Conservation (phyloP, 768 basidiomycete species). For the Candolleomyces aberdarensis region DNA sequence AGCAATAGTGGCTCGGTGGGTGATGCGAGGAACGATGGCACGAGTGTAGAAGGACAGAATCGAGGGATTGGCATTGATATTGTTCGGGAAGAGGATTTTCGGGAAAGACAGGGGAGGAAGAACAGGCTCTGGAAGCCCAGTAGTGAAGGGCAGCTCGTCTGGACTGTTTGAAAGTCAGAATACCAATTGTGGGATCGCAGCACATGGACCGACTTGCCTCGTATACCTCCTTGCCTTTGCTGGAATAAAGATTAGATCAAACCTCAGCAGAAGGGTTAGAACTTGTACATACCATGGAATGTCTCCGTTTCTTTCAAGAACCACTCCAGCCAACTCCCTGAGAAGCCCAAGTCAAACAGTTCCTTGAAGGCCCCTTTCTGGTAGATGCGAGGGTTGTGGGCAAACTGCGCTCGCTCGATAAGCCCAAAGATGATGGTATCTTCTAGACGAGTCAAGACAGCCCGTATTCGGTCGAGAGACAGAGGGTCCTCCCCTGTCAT, state of each 20-base stretch:
- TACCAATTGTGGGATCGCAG: neutral
- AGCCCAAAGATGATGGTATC: constrained; percentile 98
- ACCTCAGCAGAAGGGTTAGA: constrained; percentile 3
- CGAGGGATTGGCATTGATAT: constrained; percentile 80
- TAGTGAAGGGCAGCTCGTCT: constrained; percentile 96
- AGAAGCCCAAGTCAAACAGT: constrained; percentile 67
- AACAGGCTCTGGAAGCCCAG: constrained; percentile 76
- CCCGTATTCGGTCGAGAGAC: constrained; percentile 84
- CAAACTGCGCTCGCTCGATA: constrained; percentile 97
- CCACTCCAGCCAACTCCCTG: constrained; percentile 96
- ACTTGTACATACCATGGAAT: constrained; percentile 77
- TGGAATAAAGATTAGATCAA: constrained; percentile 26
- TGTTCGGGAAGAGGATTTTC: constrained; percentile 72
- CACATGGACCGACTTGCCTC: constrained; percentile 48
- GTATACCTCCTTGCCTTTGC: constrained; percentile 95
- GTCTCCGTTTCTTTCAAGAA: constrained; percentile 93
- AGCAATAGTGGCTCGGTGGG: constrained; percentile 63
- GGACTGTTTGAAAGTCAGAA: constrained; percentile 51
- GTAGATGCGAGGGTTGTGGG: constrained; percentile 90
- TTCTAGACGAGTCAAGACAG: constrained; percentile 85
- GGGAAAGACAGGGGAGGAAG: constrained; percentile 74
- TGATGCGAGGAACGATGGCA: constrained; percentile 87
- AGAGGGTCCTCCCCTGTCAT: constrained; percentile 77
- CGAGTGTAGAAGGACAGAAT: constrained; percentile 90
- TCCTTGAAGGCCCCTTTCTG: constrained; percentile 75